phyloP scores from a whole-genome alignment of 805 yeast genomes.

The Suhomyces sp. region DNA sequence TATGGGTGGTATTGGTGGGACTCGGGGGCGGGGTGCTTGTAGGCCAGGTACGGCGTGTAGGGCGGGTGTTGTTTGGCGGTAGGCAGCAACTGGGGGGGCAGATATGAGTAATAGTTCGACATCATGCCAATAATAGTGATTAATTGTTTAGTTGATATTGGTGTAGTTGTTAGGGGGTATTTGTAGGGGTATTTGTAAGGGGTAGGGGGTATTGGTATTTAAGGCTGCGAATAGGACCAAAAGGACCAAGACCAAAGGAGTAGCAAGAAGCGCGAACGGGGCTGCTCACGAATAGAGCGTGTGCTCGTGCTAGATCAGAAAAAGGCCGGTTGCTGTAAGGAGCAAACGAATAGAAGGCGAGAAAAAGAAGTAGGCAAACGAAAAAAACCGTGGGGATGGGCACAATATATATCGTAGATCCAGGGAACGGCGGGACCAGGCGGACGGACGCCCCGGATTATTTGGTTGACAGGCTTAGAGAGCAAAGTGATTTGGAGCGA shows the following conservation, averaged over 20 bases:
- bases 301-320: too few species aligned
- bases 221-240: background rate
- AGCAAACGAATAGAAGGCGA: background rate
- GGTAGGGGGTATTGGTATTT: background rate
- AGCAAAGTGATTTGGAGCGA: background rate
- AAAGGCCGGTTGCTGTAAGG: background rate
- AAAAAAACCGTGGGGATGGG: background rate
- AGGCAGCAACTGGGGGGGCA: background rate
- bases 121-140: too few species aligned
- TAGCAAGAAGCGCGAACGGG: too few species aligned
- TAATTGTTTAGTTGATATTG: too few species aligned
- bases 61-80: background rate
- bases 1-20: background rate
- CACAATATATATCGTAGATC: background rate
- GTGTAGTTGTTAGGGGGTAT: too few species aligned
- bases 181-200: too few species aligned
- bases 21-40: background rate
- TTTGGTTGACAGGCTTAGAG: background rate
- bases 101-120: background rate
- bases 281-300: background rate
- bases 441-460: background rate
- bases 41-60: background rate
- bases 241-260: background rate
- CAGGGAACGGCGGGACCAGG: constrained; percentile 3
- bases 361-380: background rate